A percentile compares a stretch with the other conserved stretches of the same genome.
phyloP scores from a whole-genome alignment of 805 yeast genomes.

The Saturnispora kantuleensis region DNA sequence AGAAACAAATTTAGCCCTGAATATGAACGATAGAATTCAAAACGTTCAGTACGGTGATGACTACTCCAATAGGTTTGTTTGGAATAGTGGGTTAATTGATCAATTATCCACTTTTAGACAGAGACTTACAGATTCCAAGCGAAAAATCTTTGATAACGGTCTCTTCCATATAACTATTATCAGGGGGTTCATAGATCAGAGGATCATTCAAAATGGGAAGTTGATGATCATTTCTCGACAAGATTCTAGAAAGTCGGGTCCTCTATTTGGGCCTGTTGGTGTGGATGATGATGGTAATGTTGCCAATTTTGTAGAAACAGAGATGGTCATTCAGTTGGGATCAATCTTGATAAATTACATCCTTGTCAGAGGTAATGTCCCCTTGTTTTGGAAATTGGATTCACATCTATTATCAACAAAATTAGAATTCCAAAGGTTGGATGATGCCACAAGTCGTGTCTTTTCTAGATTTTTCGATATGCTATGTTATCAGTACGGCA shows the following conservation, averaged over 20 bases:
- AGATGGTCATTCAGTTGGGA: slow-evolving; percentile 32
- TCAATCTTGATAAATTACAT: slow-evolving; percentile 33
- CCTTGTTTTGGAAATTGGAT: slow-evolving; percentile 45
- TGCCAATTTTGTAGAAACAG: slow-evolving; percentile 49
- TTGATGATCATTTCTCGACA: slow-evolving; percentile 45
- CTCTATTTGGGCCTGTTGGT: slow-evolving; percentile 47
- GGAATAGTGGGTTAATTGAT: slow-evolving; percentile 41
- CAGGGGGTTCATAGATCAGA: slow-evolving; percentile 40
- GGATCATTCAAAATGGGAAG: slow-evolving; percentile 15
- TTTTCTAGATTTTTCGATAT: slow-evolving; percentile 40
- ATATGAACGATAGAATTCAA: slow-evolving; percentile 32
- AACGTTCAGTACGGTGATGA: slow-evolving; percentile 19
- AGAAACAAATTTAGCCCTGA: slow-evolving; percentile 37
- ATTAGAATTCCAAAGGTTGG: slow-evolving; percentile 38
- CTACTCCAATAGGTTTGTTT: slow-evolving; percentile 37
- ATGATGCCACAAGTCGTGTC: slow-evolving; percentile 45
- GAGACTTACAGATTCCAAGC: slow-evolving; percentile 33
- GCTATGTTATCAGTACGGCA: slow-evolving; percentile 38
- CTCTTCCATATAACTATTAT: slow-evolving; percentile 39
- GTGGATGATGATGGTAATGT: slow-evolving; percentile 51
- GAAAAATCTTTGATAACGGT: slow-evolving; percentile 33
- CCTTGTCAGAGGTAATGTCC: slow-evolving; percentile 43
- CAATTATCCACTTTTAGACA: slow-evolving; percentile 39
- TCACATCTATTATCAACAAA: slow-evolving; percentile 35
- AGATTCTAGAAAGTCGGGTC: slow-evolving; percentile 36